Conservation (phyloP, 306 rosid genomes). For the Gleditsia sinensis region DNA sequence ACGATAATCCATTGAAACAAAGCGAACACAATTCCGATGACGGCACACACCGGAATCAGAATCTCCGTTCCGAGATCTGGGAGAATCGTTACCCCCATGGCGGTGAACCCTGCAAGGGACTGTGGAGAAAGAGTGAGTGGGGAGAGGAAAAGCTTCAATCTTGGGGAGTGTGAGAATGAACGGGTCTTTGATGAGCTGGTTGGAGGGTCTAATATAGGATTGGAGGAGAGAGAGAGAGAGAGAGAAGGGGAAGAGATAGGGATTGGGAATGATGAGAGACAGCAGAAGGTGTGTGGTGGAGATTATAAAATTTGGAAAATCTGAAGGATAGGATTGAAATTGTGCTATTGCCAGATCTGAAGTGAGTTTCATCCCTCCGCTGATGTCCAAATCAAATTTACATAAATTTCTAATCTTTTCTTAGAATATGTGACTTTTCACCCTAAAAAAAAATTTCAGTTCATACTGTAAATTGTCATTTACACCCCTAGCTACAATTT, state of each 20-base stretch:
- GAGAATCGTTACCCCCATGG: constrained; percentile 71
- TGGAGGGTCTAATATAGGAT: constrained; percentile 32
- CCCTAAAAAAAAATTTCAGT: no score
- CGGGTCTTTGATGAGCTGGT: background rate
- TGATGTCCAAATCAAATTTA: no score
- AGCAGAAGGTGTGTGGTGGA: constrained; percentile 37
- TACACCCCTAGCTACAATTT: no score
- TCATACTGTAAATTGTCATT: no score
- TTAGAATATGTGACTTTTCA: no score
- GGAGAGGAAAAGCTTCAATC: background rate
- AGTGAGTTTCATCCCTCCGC: background rate
- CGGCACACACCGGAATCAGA: constrained; percentile 76
- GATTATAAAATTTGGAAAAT: background rate
- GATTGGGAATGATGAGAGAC: constrained; percentile 12
- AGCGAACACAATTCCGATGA: constrained; percentile 75
- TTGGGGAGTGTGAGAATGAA: background rate
- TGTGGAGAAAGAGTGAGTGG: background rate
- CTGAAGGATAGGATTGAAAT: background rate
- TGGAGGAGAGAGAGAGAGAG: constrained; percentile 25
- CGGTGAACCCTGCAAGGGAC: background rate
- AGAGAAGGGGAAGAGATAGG: constrained; percentile 27
- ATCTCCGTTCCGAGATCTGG: constrained; percentile 89
- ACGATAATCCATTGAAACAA: constrained; percentile 77
- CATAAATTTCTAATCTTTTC: no score
- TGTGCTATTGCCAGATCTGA: constrained; percentile 1